Conservation (phyloP, 805 yeast species). For the Yamadazyma endophytica region DNA sequence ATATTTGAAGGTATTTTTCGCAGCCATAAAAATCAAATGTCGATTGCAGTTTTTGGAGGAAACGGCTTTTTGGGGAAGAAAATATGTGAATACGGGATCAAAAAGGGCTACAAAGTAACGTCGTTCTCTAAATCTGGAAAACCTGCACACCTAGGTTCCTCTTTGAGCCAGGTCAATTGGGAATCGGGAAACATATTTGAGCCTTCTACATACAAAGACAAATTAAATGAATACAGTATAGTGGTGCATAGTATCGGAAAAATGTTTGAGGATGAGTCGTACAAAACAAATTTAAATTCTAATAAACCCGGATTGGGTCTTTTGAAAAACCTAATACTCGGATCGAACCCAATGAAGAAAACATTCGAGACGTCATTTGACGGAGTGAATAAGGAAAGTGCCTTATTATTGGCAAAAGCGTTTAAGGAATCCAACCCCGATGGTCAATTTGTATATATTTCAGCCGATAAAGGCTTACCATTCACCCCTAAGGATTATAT, state of each 20-base stretch:
- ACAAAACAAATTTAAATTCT: conserved; percentile 53
- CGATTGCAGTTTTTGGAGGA: conserved; percentile 77
- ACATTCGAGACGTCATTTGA: conserved; percentile 47
- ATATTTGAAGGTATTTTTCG: background rate
- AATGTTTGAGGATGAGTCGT: conserved; percentile 61
- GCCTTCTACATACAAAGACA: conserved; percentile 50
- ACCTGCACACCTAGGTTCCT: conserved; percentile 34
- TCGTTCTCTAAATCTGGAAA: conserved; percentile 69
- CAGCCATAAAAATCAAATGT: conserved; percentile 16
- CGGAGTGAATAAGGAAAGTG: conserved; percentile 65
- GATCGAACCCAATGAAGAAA: conserved; percentile 61
- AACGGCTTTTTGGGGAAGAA: conserved; percentile 72
- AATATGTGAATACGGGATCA: conserved; percentile 66
- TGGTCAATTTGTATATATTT: conserved; percentile 56
- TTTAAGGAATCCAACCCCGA: conserved; percentile 5
- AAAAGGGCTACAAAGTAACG: conserved; percentile 60
- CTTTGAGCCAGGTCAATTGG: conserved; percentile 66
- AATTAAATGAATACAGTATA: conserved; percentile 48
- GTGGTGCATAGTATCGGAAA: conserved; percentile 86
- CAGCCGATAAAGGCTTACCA: conserved; percentile 72
- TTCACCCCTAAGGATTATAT: conserved; percentile 65
- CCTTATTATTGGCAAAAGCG: conserved; percentile 49
- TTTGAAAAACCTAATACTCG: conserved; percentile 28
- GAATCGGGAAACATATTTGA: conserved; percentile 62
- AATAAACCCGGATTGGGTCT: conserved; percentile 1